Evolutionary conservation across 768 basidiomycete species (phyloP).

Genomic region (Neoboletus brunneissimus): DNA sequence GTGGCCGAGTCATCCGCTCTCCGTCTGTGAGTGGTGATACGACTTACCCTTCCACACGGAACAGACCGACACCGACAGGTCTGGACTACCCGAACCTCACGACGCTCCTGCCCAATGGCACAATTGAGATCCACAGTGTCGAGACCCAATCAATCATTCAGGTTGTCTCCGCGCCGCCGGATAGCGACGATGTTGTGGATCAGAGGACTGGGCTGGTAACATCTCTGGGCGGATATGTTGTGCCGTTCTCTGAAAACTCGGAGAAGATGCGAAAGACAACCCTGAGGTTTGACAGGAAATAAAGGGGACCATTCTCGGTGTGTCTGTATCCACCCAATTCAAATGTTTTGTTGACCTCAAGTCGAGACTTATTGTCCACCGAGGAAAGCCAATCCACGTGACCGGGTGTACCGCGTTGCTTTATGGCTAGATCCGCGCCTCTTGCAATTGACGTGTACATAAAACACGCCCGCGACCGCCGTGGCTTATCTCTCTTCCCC

Average conservation of each 20-base stretch:
- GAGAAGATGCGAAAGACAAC: slow-evolving; percentile 39
- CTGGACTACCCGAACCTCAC: slow-evolving; percentile 81
- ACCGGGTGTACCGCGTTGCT: slow-evolving; percentile 17
- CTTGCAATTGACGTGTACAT: slow-evolving; percentile 8
- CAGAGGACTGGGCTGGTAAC: slow-evolving; percentile 28
- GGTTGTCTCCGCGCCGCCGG: slow-evolving; percentile 51
- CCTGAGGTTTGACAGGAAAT: slow-evolving; percentile 27
- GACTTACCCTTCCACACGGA: not conserved
- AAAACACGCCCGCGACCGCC: slow-evolving; percentile 7
- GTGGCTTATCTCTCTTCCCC: not conserved
- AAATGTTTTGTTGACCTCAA: slow-evolving; percentile 7
- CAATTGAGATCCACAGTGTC: slow-evolving; percentile 78
- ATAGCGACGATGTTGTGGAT: slow-evolving; percentile 22
- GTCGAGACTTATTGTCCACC: slow-evolving; percentile 1
- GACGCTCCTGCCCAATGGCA: slow-evolving; percentile 73
- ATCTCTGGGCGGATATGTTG: slow-evolving; percentile 38
- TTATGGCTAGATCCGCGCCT: slow-evolving; percentile 16
- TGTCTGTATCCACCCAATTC: slow-evolving; percentile 18
- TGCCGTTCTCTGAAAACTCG: slow-evolving; percentile 40
- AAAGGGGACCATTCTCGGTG: slow-evolving; percentile 11
- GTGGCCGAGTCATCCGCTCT: slow-evolving; percentile 77
- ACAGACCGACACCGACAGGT: slow-evolving; percentile 39
- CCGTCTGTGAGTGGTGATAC: slow-evolving; percentile 56
- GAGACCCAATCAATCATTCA: slow-evolving; percentile 73
- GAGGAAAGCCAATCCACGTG: slow-evolving; percentile 25